Conservation (phyloP, 495 filamentous ascomycete species). For the Massariosphaeria phaeospora region DNA sequence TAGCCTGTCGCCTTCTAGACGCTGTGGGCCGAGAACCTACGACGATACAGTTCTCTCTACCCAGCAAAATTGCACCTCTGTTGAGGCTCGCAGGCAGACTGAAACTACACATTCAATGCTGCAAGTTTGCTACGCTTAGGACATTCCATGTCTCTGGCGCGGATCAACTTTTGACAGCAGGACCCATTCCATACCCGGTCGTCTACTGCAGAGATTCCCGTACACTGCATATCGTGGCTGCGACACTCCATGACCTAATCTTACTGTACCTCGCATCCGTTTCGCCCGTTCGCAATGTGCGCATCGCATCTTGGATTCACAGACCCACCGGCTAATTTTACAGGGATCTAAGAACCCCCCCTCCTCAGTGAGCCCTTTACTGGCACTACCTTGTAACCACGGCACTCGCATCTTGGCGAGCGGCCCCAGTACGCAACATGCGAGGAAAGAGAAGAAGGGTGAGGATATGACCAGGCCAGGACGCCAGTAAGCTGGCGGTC, state of each 20-base stretch:
- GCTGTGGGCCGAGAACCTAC: not conserved
- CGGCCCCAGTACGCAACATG: conserved; percentile 14
- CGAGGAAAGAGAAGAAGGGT: conserved; percentile 1
- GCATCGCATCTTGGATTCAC: not conserved
- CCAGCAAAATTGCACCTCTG: not conserved
- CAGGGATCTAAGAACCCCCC: conserved; percentile 6
- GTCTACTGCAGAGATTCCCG: not conserved
- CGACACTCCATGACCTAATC: too few species aligned
- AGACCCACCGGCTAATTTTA: conserved; percentile 22
- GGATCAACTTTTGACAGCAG: conserved; percentile 7
- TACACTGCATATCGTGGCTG: not conserved
- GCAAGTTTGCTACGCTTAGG: too few species aligned
- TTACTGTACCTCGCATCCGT: too few species aligned
- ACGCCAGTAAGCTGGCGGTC: too few species aligned
- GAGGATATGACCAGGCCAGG: not conserved
- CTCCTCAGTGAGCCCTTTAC: conserved; percentile 5
- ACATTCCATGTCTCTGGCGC: too few species aligned
- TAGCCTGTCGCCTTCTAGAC: conserved; percentile 9
- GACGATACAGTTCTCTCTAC: not conserved
- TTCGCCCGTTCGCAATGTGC: not conserved
- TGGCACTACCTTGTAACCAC: not conserved
- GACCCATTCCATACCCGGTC: conserved; percentile 4
- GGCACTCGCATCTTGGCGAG: not conserved
- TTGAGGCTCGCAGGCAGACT: too few species aligned
- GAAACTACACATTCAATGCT: too few species aligned